Evolutionary conservation across 2,329 filamentous ascomycete genomes (phyloP).

Genomic region (Monosporascus ibericus): DNA sequence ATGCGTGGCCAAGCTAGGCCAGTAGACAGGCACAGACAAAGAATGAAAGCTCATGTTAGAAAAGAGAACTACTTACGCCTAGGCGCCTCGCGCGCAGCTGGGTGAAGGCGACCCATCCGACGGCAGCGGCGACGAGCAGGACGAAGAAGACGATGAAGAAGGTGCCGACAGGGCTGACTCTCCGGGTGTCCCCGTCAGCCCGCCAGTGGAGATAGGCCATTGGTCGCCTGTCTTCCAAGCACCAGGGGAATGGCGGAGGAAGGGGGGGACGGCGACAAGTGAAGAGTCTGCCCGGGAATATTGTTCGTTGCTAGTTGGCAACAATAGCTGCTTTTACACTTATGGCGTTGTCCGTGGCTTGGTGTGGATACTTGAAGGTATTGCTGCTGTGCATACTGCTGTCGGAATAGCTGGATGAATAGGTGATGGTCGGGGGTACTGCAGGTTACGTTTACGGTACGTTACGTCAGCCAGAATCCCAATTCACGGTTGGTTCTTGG

Average conservation of each 20-base stretch:
- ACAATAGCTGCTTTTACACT: too few species aligned
- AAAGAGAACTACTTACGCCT: constrained; percentile 46
- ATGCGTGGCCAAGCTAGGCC: neutral
- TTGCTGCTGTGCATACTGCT: too few species aligned
- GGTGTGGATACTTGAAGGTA: too few species aligned
- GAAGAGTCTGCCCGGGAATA: too few species aligned
- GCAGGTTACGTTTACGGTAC: too few species aligned
- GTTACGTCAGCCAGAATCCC: too few species aligned
- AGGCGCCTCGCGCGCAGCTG: constrained; percentile 67
- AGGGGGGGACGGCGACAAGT: too few species aligned
- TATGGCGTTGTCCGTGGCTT: too few species aligned
- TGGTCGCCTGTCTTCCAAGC: neutral
- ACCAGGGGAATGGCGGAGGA: neutral
- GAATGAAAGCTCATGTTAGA: neutral
- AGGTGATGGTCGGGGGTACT: too few species aligned
- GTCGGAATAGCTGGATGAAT: too few species aligned
- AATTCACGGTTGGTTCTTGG: too few species aligned
- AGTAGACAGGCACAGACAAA: neutral
- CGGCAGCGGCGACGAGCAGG: constrained; percentile 47
- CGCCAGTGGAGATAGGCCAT: neutral
- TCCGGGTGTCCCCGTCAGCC: constrained; percentile 6
- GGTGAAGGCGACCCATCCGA: constrained; percentile 65
- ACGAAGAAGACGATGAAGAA: constrained; percentile 69
- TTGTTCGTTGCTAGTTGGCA: too few species aligned
- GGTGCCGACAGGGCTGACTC: constrained; percentile 54